Evolutionary conservation across 345 rosid genomes (phyloP).

Genomic region (Brassica carinata): DNA sequence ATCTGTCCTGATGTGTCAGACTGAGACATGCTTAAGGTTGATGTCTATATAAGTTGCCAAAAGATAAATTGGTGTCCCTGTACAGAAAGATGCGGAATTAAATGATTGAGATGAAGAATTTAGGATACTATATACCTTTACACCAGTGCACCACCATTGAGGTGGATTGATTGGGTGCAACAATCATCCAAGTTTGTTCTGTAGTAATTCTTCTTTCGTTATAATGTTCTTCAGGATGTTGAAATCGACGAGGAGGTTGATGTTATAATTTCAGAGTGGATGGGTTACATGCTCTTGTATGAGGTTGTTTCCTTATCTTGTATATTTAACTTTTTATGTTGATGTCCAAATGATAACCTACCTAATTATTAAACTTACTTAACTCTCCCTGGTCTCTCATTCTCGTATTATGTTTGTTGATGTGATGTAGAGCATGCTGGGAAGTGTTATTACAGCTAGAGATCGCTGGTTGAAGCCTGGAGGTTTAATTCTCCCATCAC

Average conservation of each 20-base stretch:
- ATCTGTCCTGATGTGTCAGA: slow-evolving; percentile 3
- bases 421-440: slow-evolving; percentile 85
- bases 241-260: slow-evolving; percentile 94
- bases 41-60: slow-evolving; percentile 5
- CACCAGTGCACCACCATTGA: slow-evolving; percentile 3
- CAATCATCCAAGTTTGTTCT: slow-evolving; percentile 4
- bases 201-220: slow-evolving; percentile 18
- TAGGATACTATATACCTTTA: slow-evolving; percentile 7
- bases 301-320: slow-evolving; percentile 55
- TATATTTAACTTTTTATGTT: background rate
- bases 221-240: slow-evolving; percentile 70
- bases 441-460: slow-evolving; percentile 95
- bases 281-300: slow-evolving; percentile 98
- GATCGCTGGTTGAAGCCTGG: slow-evolving; percentile 94
- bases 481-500: slow-evolving; percentile 94
- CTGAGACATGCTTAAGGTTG: slow-evolving; percentile 1
- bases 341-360: slow-evolving; percentile 22
- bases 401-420: slow-evolving; percentile 6
- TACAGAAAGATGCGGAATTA: background rate
- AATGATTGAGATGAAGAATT: slow-evolving; percentile 11
- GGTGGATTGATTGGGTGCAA: slow-evolving; percentile 17
- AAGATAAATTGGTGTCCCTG: slow-evolving; percentile 7
- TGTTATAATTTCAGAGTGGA: slow-evolving; percentile 96
- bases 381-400: slow-evolving; percentile 12
- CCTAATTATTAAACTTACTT: background rate